Base-by-base conservation (phyloP, 306 rosid species). In the Echinosophora koreensis region DNA sequence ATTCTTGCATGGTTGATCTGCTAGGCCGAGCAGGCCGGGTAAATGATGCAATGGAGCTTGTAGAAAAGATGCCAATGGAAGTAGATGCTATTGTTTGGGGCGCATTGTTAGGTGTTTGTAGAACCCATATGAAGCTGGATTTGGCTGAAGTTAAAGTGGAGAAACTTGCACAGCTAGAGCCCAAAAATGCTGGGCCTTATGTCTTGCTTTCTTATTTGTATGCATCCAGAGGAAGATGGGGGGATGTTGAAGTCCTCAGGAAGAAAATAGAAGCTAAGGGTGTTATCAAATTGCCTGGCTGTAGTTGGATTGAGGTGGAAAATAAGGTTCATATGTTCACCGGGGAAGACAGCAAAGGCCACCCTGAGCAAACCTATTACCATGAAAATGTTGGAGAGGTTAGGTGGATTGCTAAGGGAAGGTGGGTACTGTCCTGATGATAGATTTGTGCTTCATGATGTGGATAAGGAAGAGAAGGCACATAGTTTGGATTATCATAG, bases 401-500 rank as follows among this genome's bases (percentile, higher is more conserved):
- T 91, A 69, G 83, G 85, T 49, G 88, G 86, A 74, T 58, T 89
- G 79, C 74, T 91, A 69, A 86, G 83, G 83, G 93, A 89, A 80
- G 90, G 86, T 68, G 97, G 92, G 74, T 91, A 91, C 86, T 82
- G 73, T 74, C 93, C 97, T 14, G 97, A 91, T 64, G 82, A 89
- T 32, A 89, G 84, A 63, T 91, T 89, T 87, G 97, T 89, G 49
- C 82, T 84, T 74, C 96, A 87, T 69, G 97, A 91, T 10, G 87
- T 91, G 87, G 97, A 89, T 12, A 92, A 89, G 71, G 97, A 91
- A 87, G 97, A 91, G 83, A 91, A 91, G 83, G 78, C 84, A 69
- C 88, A 80, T 57, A 87, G 90, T 80, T 66, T 89, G 84, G 82
- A 85, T 32, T 79, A 87, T 84, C 97, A 91, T 60, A 91, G 96